A percentile compares a stretch with the other conserved stretches of the same genome.
Evolutionary conservation across 2,329 filamentous ascomycete species (phyloP).

Genomic region (Beauveria brongniartii): DNA sequence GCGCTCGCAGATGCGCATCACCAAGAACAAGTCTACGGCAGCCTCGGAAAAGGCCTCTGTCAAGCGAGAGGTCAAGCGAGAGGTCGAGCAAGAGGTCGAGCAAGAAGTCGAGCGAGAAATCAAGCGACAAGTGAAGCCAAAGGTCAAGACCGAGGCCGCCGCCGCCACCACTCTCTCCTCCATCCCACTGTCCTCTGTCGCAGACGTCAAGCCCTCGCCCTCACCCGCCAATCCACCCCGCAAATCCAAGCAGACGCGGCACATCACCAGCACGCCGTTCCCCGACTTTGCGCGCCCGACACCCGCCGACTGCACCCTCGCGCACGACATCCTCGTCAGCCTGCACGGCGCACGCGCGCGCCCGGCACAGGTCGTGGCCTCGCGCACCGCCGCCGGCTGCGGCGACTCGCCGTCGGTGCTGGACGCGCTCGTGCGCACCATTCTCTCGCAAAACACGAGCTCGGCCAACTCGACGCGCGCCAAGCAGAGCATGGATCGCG

Average conservation of each 20-base stretch:
- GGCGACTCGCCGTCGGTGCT: constrained; percentile 42
- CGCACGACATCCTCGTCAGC: constrained; percentile 55
- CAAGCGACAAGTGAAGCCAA: background rate
- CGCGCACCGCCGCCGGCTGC: constrained; percentile 56
- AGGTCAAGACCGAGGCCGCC: background rate
- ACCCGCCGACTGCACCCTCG: constrained; percentile 56
- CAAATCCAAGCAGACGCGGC: constrained; percentile 1
- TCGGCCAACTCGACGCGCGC: constrained; percentile 52
- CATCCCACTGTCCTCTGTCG: background rate
- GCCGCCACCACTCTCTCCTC: background rate
- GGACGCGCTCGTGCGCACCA: constrained; percentile 43
- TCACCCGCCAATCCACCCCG: background rate
- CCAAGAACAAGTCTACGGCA: background rate
- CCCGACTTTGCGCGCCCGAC: constrained; percentile 60
- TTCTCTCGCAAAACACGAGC: constrained; percentile 47
- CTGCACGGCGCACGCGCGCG: constrained; percentile 57
- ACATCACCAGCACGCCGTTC: constrained; percentile 45
- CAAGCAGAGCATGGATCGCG: constrained; percentile 36
- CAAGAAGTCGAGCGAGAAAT: background rate
- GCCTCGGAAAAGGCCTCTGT: background rate
- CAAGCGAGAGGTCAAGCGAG: background rate
- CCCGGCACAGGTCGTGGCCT: constrained; percentile 54
- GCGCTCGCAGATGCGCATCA: constrained; percentile 10
- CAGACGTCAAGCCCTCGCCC: background rate
- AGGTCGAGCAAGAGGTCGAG: background rate